Evolutionary conservation across 192 early-diverging fungal species (phyloP), one percentile per base, ranked within the genome.

Genomic region (Entomortierella beljakovae): DNA sequence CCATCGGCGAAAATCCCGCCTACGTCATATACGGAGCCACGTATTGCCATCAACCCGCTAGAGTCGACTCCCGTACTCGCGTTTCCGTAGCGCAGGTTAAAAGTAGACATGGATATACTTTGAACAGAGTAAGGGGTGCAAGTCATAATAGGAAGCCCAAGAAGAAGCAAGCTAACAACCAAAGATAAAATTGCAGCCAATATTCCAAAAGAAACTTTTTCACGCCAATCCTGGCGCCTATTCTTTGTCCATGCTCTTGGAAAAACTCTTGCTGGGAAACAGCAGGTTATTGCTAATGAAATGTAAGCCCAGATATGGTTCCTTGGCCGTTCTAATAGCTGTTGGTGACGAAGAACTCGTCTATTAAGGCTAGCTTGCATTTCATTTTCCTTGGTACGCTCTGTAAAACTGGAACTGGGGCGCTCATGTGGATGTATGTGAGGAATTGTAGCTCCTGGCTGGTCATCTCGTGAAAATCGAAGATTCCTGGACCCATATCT

Each of bases 201-300:
- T 33, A 88, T 85, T 61, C 92, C 91, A 11, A 97, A 75, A 2
- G 93, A 88, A 29, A 94, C 86, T 79, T 96, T 97, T 74, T 97
- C 95, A 68, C 94, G 88, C 92, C 93, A 96, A 20, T 94, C 94
- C 84, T 87, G 88, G 53, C 89, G 90, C 74, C 87, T 82, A 22
- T 73, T 71, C 20, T 38, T 55, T 23, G 60, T 38, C 70, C 70
- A 71, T 7, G 43, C 9, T 29, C 22, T 71, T 53, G 70, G 54
- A 23, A 62, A 42, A 6, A 58, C 23, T 20, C 16, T 60, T 3
- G 40, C 31, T 35, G 61, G 61, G 31, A 60, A 63, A 32, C 70
- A 71, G 10, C 37, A 16, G 11, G 70, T 50, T 23, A 46, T 20
- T n/a, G 34, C 3, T 18, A 29, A 20, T 0, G 68, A 54, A 6